A percentile compares a stretch with the other conserved stretches of the same genome.
Evolutionary conservation across 2,329 filamentous ascomycete genomes (phyloP).

Genomic region (Graphiopsis chlorocephala): DNA sequence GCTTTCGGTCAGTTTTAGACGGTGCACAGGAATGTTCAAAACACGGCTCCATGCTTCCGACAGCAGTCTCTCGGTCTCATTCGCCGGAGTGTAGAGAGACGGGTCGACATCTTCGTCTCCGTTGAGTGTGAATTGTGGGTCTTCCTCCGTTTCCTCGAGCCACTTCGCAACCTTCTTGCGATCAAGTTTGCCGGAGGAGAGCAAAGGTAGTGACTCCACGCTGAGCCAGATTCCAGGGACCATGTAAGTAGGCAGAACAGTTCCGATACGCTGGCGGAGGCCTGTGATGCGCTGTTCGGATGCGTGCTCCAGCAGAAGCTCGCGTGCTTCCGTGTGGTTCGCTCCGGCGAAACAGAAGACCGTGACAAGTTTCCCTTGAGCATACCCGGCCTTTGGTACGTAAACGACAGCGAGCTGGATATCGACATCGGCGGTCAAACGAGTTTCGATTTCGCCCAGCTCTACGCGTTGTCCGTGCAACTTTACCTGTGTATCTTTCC

Average conservation of each 20-base stretch:
- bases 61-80: conserved; percentile 7
- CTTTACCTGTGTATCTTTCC: conserved; percentile 25
- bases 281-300: conserved; percentile 20
- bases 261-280: conserved; percentile 5
- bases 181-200: conserved; percentile 16
- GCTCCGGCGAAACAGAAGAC: conserved; percentile 52
- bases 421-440: conserved; percentile 55
- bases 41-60: conserved; percentile 12
- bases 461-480: conserved; percentile 25
- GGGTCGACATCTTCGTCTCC: not conserved
- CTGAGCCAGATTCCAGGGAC: conserved; percentile 16
- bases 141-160: conserved; percentile 10
- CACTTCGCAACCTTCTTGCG: conserved; percentile 14
- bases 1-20: conserved; percentile 30
- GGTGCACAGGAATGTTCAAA: conserved; percentile 6
- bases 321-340: conserved; percentile 7
- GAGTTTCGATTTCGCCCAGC: conserved; percentile 32
- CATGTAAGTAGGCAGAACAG: conserved; percentile 16
- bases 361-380: conserved; percentile 68
- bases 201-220: conserved; percentile 9
- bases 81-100: not conserved
- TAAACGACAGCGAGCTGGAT: conserved; percentile 76
- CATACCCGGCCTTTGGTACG: conserved; percentile 66
- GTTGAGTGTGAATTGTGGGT: conserved; percentile 4
- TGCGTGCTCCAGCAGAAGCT: conserved; percentile 26